Conservation (phyloP, 768 basidiomycete species). For the Termitomyces sp. region DNA sequence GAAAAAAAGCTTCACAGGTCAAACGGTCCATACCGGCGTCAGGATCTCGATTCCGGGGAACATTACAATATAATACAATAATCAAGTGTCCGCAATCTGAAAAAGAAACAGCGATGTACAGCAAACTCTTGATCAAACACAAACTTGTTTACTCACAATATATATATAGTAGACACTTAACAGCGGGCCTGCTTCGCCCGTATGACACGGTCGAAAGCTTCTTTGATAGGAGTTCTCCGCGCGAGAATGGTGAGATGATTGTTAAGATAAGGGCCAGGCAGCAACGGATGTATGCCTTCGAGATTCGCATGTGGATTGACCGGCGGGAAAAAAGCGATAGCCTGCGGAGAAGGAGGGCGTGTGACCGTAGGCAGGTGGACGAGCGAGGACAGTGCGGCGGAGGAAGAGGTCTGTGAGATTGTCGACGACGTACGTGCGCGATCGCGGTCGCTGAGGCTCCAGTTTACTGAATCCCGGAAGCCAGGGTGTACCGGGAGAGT, state of each 20-base stretch:
- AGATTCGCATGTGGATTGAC: conserved; percentile 46
- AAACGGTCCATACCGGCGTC: background rate
- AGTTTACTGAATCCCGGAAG: conserved; percentile 22
- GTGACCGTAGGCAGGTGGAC: conserved; percentile 46
- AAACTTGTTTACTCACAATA: background rate
- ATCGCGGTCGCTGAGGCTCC: conserved; percentile 27
- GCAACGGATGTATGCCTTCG: conserved; percentile 61
- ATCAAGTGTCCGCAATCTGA: background rate
- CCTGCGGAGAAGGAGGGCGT: conserved; percentile 39
- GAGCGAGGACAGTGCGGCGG: conserved; percentile 52
- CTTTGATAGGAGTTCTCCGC: conserved; percentile 60
- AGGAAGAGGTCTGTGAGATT: conserved; percentile 47
- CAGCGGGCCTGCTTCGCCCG: conserved; percentile 40
- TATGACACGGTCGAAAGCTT: conserved; percentile 63
- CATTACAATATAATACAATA: conserved; percentile 5
- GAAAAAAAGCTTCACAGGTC: background rate
- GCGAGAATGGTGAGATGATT: conserved; percentile 66
- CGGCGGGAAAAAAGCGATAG: conserved; percentile 60
- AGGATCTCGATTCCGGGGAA: no score
- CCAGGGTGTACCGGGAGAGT: conserved; percentile 45
- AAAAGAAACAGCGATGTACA: background rate
- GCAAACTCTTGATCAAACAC: background rate
- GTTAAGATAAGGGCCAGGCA: conserved; percentile 66
- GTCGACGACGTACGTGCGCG: conserved; percentile 52
- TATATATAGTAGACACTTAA: background rate